Conservation (phyloP, 2,329 filamentous ascomycete genomes). For the Fusarium sp. region DNA sequence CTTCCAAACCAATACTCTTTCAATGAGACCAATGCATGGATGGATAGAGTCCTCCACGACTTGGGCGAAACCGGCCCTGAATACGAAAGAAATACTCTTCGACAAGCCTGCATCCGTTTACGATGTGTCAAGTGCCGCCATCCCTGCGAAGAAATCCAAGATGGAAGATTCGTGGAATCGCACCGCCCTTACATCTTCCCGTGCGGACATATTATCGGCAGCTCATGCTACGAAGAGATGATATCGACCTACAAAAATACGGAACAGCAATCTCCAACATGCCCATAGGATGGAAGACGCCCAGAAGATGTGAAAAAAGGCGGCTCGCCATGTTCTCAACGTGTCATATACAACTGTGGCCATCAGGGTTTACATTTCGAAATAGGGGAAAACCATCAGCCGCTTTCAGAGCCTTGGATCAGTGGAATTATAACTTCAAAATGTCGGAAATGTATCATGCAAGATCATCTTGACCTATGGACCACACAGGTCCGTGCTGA, state of each 20-base stretch:
- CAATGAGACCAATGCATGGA: slow-evolving; percentile 24
- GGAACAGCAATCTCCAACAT: background rate
- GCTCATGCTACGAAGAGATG: slow-evolving; percentile 25
- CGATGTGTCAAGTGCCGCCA: slow-evolving; percentile 30
- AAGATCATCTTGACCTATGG: slow-evolving; percentile 14
- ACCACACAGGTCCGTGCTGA: slow-evolving; percentile 7
- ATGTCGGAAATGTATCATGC: slow-evolving; percentile 31
- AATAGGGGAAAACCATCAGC: too few relatives aligned
- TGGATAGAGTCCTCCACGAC: background rate
- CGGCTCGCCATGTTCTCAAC: slow-evolving; percentile 18
- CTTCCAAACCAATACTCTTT: slow-evolving; percentile 31
- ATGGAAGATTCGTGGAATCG: background rate
- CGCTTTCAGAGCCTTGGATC: background rate
- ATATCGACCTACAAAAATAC: background rate
- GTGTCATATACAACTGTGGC: slow-evolving; percentile 32
- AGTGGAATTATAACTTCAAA: background rate
- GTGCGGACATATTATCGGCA: slow-evolving; percentile 41
- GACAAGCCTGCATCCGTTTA: slow-evolving; percentile 29
- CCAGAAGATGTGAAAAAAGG: slow-evolving; percentile 15
- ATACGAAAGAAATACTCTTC: background rate
- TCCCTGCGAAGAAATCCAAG: slow-evolving; percentile 18
- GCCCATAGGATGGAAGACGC: slow-evolving; percentile 34
- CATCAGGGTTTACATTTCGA: slow-evolving; percentile 1
- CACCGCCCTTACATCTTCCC: slow-evolving; percentile 24
- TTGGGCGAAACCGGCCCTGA: background rate